Evolutionary conservation across 2,329 filamentous ascomycete genomes (phyloP).

Genomic region (Beauveria sp.): DNA sequence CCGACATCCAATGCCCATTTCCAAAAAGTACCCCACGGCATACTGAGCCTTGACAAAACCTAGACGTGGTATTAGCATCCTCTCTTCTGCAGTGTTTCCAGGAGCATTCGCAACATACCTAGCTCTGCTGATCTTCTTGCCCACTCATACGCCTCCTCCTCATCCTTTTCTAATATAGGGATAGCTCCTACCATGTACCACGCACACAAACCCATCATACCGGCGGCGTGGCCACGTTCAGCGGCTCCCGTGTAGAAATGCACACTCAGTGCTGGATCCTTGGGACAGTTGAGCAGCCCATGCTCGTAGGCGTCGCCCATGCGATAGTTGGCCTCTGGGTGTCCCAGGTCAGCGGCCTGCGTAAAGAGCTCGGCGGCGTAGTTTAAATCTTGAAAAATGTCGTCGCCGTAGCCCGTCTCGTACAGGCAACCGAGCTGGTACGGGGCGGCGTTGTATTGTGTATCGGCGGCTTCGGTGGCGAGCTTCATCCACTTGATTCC

Average conservation of each 20-base stretch:
- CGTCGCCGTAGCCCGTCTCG: constrained; percentile 87
- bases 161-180: constrained; percentile 87
- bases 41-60: constrained; percentile 76
- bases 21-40: constrained; percentile 92
- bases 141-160: constrained; percentile 96
- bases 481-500: constrained; percentile 96
- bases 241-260: constrained; percentile 96
- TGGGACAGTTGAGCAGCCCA: constrained; percentile 76
- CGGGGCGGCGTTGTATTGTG: constrained; percentile 86
- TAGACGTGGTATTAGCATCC: constrained; percentile 23
- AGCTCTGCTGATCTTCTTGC: constrained; percentile 76
- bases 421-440: constrained; percentile 87
- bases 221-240: constrained; percentile 70
- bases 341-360: constrained; percentile 84
- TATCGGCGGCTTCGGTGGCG: constrained; percentile 79
- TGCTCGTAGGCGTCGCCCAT: constrained; percentile 98
- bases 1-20: constrained; percentile 95
- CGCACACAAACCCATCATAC: constrained; percentile 97
- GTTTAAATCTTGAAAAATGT: constrained; percentile 82
- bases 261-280: constrained; percentile 85
- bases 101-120: constrained; percentile 48
- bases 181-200: constrained; percentile 98
- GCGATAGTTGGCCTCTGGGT: constrained; percentile 76
- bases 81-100: background rate
- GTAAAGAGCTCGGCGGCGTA: constrained; percentile 95